phyloP scores from a whole-genome alignment of 2,329 filamentous ascomycete species.

The Macroventuria anomochaeta region DNA sequence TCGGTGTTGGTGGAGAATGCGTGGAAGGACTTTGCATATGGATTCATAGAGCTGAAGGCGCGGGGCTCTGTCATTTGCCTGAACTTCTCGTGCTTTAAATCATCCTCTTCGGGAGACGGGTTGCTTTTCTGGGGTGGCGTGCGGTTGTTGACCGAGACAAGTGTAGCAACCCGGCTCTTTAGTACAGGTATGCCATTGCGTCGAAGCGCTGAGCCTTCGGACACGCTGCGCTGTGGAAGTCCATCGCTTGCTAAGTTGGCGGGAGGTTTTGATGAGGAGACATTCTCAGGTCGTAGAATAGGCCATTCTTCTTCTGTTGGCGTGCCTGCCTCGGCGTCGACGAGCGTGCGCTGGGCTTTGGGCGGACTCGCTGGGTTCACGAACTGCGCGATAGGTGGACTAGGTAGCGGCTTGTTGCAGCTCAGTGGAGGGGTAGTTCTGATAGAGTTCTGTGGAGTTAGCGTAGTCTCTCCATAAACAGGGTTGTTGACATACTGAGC shows the following conservation, averaged over 20 bases:
- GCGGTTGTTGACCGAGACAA: neutral
- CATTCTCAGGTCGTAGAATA: conserved; percentile 34
- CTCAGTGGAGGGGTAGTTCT: conserved; percentile 7
- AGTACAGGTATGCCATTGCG: neutral
- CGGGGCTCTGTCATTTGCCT: neutral
- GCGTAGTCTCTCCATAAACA: neutral
- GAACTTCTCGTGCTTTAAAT: neutral
- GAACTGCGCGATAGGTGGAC: conserved; percentile 46
- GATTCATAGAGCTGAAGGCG: conserved; percentile 4
- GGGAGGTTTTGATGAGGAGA: conserved; percentile 1
- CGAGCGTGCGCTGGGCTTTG: conserved; percentile 47
- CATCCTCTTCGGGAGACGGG: neutral
- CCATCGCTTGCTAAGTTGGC: neutral
- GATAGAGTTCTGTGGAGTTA: conserved; percentile 14
- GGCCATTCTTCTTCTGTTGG: conserved; percentile 39
- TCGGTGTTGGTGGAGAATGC: conserved; percentile 18
- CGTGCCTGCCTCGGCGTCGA: conserved; percentile 49
- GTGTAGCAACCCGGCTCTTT: neutral
- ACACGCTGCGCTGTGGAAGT: conserved; percentile 8
- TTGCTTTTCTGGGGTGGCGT: neutral
- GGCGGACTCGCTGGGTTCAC: conserved; percentile 40
- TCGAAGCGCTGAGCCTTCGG: conserved; percentile 1
- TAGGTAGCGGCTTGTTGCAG: conserved; percentile 50
- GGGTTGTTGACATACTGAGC: neutral
- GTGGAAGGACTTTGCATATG: conserved; percentile 15